Conservation (phyloP, 1,284 basidiomycete genomes). For the Irpex rosettiformis region DNA sequence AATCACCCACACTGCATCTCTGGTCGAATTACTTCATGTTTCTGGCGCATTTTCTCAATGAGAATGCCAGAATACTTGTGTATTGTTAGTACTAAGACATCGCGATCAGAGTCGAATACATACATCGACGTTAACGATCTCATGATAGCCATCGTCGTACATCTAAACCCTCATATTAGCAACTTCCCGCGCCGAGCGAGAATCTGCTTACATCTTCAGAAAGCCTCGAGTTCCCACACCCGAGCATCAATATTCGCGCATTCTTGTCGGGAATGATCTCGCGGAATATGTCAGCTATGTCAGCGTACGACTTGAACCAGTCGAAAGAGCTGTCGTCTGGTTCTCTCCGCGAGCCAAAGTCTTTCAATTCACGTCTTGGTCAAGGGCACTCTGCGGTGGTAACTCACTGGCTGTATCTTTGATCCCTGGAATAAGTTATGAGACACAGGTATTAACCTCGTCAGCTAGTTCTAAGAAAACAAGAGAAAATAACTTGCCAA, state of each 20-base stretch:
- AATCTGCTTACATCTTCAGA: conserved; percentile 59
- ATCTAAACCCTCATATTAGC: conserved; percentile 46
- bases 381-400: conserved; percentile 10
- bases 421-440: conserved; percentile 44
- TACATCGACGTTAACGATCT: conserved; percentile 85
- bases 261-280: conserved; percentile 62
- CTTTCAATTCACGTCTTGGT: not conserved
- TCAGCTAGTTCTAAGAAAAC: too few relatives aligned
- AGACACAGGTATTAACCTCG: not conserved
- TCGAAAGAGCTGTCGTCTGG: conserved; percentile 69
- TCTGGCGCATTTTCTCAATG: conserved; percentile 76
- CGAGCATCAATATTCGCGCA: conserved; percentile 80
- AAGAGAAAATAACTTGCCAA: conserved; percentile 46
- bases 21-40: conserved; percentile 52
- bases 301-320: conserved; percentile 80
- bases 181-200: conserved; percentile 2
- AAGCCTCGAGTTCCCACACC: conserved; percentile 86
- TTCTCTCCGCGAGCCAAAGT: conserved; percentile 43
- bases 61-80: conserved; percentile 76
- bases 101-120: too few relatives aligned
- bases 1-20: conserved; percentile 76
- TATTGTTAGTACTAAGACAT: not conserved
- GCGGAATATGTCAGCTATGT: conserved; percentile 58
- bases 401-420: conserved; percentile 63
- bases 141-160: conserved; percentile 87